These are phyloP conservation scores for Gynandropsis gynandra DNA, from an alignment of 345 rosid genomes.

Conservation along the genomic window DNA sequence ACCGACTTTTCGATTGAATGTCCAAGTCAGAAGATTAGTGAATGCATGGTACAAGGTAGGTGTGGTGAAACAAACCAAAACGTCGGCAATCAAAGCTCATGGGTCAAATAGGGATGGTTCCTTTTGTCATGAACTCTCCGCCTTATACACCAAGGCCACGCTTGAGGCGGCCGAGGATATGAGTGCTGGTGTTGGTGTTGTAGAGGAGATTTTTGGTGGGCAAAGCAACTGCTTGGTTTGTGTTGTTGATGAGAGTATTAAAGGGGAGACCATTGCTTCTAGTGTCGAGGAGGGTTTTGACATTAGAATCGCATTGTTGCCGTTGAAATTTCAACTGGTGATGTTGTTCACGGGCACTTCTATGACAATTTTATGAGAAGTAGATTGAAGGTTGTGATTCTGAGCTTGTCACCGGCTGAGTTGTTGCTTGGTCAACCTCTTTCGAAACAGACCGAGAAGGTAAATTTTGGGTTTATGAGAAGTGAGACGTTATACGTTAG, in stretches of 20 bases:
- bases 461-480: slow-evolving; percentile 20
- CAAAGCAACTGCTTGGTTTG: slow-evolving; percentile 70
- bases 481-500: background rate
- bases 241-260: slow-evolving; percentile 52
- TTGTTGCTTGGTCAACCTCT: slow-evolving; percentile 64
- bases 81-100: slow-evolving; percentile 83
- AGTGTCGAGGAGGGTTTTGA: too few species aligned
- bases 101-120: slow-evolving; percentile 58
- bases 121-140: slow-evolving; percentile 71
- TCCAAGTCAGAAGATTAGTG: slow-evolving; percentile 80
- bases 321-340: slow-evolving; percentile 87
- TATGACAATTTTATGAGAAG: slow-evolving; percentile 67
- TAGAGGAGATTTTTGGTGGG: slow-evolving; percentile 57
- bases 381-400: slow-evolving; percentile 70
- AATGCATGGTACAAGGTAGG: slow-evolving; percentile 84
- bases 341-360: slow-evolving; percentile 75
- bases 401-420: slow-evolving; percentile 85
- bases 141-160: slow-evolving; percentile 81
- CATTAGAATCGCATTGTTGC: slow-evolving; percentile 65
- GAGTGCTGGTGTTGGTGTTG: slow-evolving; percentile 46
- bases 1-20: slow-evolving; percentile 80
- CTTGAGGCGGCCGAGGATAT: slow-evolving; percentile 84
- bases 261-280: slow-evolving; percentile 11
- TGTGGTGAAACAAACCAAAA: slow-evolving; percentile 94
- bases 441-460: slow-evolving; percentile 82